phyloP scores from a whole-genome alignment of 208 protist genomes.

The Porcisia deanei region DNA sequence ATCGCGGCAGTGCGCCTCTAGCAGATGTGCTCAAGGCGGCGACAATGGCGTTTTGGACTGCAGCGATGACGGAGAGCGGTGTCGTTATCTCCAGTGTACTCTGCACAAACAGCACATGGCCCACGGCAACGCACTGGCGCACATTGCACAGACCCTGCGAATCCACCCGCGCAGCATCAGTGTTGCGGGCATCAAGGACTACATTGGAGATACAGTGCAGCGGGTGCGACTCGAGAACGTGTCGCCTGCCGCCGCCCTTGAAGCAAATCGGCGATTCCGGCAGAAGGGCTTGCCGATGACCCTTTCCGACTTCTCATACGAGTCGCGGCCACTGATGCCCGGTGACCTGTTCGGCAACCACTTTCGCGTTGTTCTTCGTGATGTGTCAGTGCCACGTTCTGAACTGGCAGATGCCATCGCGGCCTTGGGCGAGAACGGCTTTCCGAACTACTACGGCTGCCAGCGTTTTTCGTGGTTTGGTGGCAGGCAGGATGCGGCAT shows the following conservation, averaged over 20 bases:
- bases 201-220: constrained; percentile 87
- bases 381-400: constrained; percentile 53
- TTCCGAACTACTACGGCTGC: constrained; percentile 90
- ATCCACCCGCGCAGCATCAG: constrained; percentile 80
- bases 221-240: constrained; percentile 73
- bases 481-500: constrained; percentile 69
- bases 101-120: constrained; percentile 86
- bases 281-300: constrained; percentile 45
- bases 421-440: constrained; percentile 58
- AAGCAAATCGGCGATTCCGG: constrained; percentile 57
- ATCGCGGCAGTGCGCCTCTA: neutral
- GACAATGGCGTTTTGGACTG: neutral
- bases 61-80: neutral
- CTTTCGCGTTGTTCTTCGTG: constrained; percentile 80
- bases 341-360: constrained; percentile 85
- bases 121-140: constrained; percentile 64
- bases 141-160: constrained; percentile 70
- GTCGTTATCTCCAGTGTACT: constrained; percentile 60
- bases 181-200: constrained; percentile 88
- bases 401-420: constrained; percentile 51
- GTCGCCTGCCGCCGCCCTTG: constrained; percentile 56
- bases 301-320: constrained; percentile 86
- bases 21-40: neutral
- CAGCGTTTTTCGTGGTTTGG: constrained; percentile 92
- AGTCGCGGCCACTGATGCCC: constrained; percentile 50